Conservation (phyloP, 306 rosid genomes). For the Astragalus glycyphyllos region DNA sequence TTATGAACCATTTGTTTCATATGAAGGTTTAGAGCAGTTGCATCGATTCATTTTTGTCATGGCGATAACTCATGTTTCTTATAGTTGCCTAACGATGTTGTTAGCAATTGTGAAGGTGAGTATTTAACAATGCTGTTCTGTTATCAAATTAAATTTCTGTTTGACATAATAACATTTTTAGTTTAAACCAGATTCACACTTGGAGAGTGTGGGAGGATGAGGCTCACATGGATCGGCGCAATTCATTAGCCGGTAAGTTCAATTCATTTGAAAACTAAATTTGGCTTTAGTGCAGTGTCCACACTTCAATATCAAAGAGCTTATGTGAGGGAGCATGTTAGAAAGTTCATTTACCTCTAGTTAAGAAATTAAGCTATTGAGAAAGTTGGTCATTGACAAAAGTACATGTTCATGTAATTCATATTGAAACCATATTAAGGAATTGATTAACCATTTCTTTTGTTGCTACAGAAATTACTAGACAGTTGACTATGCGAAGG, state of each 20-base stretch:
- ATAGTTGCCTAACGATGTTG: slow-evolving; percentile 98
- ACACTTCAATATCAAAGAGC: background rate
- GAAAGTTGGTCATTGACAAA: slow-evolving; percentile 18
- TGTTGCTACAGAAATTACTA: slow-evolving; percentile 67
- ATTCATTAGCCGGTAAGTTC: slow-evolving; percentile 66
- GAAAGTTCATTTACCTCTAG: slow-evolving; percentile 15
- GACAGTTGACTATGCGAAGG: slow-evolving; percentile 74
- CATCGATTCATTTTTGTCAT: slow-evolving; percentile 97
- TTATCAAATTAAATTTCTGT: slow-evolving; percentile 34
- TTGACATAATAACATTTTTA: slow-evolving; percentile 43
- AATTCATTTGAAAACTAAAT: slow-evolving; percentile 6
- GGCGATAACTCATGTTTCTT: slow-evolving; percentile 94
- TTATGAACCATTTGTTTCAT: slow-evolving; percentile 90
- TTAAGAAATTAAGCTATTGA: slow-evolving; percentile 20
- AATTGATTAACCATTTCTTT: slow-evolving; percentile 24
- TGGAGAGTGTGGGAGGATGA: slow-evolving; percentile 97
- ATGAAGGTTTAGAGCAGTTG: slow-evolving; percentile 97
- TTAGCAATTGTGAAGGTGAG: slow-evolving; percentile 94
- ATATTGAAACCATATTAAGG: slow-evolving; percentile 29
- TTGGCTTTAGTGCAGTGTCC: background rate
- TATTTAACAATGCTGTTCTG: too few relatives aligned
- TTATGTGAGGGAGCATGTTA: background rate
- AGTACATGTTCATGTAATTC: slow-evolving; percentile 1
- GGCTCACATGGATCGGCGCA: slow-evolving; percentile 77
- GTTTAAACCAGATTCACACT: slow-evolving; percentile 79